phyloP scores from a whole-genome alignment of 805 yeast genomes.

The Tetrapisispora taiwanensis region DNA sequence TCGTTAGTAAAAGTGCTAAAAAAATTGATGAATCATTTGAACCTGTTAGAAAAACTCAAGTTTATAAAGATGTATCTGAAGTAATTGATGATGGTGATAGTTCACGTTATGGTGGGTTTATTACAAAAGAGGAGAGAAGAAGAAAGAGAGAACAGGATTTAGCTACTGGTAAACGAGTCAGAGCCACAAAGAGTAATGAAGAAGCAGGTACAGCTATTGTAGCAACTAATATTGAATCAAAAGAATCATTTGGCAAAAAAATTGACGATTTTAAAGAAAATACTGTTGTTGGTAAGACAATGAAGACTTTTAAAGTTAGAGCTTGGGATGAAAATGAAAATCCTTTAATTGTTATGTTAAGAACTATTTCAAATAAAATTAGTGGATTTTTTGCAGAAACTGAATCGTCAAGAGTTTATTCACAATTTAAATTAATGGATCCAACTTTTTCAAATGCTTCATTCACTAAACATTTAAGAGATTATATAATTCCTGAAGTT shows the following conservation, averaged over 20 bases:
- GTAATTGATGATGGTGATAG: conserved; percentile 89
- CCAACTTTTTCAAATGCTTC: conserved; percentile 73
- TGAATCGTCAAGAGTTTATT: conserved; percentile 86
- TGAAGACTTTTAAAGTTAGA: conserved; percentile 51
- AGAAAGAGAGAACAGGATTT: conserved; percentile 56
- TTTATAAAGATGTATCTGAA: conserved; percentile 79
- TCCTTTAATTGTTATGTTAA: conserved; percentile 69
- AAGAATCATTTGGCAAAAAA: conserved; percentile 55
- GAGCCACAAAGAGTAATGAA: conserved; percentile 65
- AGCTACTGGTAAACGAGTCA: conserved; percentile 48
- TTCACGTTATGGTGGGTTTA: conserved; percentile 84
- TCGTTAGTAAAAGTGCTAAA: conserved; percentile 74
- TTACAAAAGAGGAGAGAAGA: conserved; percentile 72
- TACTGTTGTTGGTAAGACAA: conserved; percentile 56
- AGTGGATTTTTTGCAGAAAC: conserved; percentile 92
- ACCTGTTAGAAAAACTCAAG: conserved; percentile 84
- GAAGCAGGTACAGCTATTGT: conserved; percentile 77
- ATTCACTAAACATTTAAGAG: conserved; percentile 76
- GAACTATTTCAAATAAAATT: conserved; percentile 71
- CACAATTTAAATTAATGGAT: conserved; percentile 79
- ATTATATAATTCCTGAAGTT: conserved; percentile 88
- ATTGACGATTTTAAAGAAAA: conserved; percentile 58
- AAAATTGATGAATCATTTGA: conserved; percentile 77
- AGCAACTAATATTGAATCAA: conserved; percentile 68
- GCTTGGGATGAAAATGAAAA: conserved; percentile 90